These are phyloP conservation scores for Sinapis alba DNA, from an alignment of 441 rosid genomes.

Conservation along the genomic window DNA sequence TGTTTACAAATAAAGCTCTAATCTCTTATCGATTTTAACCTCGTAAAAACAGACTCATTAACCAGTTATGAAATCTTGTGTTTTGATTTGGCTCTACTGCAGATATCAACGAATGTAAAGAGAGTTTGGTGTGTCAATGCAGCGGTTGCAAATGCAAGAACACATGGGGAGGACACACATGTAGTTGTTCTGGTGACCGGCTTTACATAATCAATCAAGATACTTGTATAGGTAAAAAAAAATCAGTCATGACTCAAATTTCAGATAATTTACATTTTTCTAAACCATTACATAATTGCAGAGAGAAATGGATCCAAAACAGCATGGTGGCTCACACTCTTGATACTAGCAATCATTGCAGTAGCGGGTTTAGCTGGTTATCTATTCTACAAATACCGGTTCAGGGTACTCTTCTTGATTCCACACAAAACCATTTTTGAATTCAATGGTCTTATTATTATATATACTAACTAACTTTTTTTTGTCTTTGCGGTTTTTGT, in stretches of 20 bases:
- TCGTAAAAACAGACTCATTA: not conserved
- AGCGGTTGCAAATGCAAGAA: slow-evolving; percentile 86
- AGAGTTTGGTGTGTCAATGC: slow-evolving; percentile 69
- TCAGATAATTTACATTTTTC: not conserved
- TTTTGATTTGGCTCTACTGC: slow-evolving; percentile 6
- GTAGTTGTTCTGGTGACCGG: slow-evolving; percentile 76
- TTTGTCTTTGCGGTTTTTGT: not conserved
- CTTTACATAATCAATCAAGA: slow-evolving; percentile 83
- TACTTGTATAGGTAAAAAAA: slow-evolving; percentile 73
- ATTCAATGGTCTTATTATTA: not conserved
- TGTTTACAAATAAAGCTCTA: no score
- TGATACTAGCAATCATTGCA: slow-evolving; percentile 64
- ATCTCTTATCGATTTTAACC: no score
- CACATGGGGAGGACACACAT: slow-evolving; percentile 80
- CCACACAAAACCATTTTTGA: not conserved
- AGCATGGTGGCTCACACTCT: slow-evolving; percentile 67
- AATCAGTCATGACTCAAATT: not conserved
- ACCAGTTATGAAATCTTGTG: not conserved
- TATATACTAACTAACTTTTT: not conserved
- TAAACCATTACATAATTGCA: slow-evolving; percentile 34
- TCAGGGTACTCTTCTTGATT: slow-evolving; percentile 58
- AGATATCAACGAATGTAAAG: slow-evolving; percentile 86
- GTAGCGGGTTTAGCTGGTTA: slow-evolving; percentile 66
- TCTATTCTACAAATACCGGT: slow-evolving; percentile 93
- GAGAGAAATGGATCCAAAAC: slow-evolving; percentile 76